Conservation (phyloP, 2,329 filamentous ascomycete genomes). For the Xylaria sp. region DNA sequence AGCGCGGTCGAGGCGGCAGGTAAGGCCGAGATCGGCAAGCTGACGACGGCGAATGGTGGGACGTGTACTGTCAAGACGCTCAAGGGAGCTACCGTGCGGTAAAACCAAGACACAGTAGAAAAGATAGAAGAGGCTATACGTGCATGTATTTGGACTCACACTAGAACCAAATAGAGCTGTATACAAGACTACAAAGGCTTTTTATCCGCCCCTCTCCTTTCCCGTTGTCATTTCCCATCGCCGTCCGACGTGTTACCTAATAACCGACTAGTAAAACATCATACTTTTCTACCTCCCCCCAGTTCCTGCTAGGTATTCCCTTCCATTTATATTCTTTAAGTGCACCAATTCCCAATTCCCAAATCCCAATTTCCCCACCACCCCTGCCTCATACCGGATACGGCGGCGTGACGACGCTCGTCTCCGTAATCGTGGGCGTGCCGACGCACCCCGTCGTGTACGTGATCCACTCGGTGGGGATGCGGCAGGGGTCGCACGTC, state of each 20-base stretch:
- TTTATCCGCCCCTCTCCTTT: background rate
- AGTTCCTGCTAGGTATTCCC: no score
- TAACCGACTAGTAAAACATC: background rate
- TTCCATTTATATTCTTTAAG: no score
- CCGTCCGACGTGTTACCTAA: background rate
- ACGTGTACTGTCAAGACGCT: conserved; percentile 85
- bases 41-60: conserved; percentile 81
- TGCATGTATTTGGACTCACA: conserved; percentile 9
- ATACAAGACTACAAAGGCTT: conserved; percentile 7
- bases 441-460: conserved; percentile 45
- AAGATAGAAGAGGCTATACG: conserved; percentile 15
- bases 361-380: background rate
- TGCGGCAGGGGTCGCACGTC: conserved; percentile 43
- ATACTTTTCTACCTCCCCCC: no score
- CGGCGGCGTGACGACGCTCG: conserved; percentile 39
- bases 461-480: conserved; percentile 45
- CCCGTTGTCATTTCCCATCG: background rate
- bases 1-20: conserved; percentile 78
- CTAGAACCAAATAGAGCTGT: conserved; percentile 37
- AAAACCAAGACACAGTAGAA: conserved; percentile 49
- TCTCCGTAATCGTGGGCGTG: conserved; percentile 38
- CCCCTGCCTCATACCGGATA: conserved; percentile 18
- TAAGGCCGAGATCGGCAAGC: conserved; percentile 72
- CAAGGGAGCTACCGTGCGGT: conserved; percentile 84
- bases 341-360: background rate